A percentile compares a stretch with the other conserved stretches of the same genome.
Conservation (phyloP, 306 rosid genomes). For the Spatholobus suberectus region DNA sequence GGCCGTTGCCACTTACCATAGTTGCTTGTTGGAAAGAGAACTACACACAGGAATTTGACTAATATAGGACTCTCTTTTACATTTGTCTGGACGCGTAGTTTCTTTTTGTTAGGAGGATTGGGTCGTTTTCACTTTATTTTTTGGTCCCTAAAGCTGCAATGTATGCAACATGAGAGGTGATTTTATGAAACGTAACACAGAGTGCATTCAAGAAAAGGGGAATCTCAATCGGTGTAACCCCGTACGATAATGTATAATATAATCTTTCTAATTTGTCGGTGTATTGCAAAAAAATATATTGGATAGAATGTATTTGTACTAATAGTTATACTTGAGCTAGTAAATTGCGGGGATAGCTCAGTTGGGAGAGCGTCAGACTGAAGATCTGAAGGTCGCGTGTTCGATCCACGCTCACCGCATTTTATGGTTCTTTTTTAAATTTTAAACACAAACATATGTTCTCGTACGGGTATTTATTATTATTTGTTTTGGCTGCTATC, state of each 20-base stretch:
- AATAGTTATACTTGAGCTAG: too few relatives aligned
- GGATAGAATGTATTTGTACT: too few relatives aligned
- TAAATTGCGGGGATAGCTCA: conserved; percentile 43
- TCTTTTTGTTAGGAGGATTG: background rate
- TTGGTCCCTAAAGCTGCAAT: background rate
- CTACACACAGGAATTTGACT: background rate
- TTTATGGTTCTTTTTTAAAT: background rate
- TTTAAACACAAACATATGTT: background rate
- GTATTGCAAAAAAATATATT: too few relatives aligned
- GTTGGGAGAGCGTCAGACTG: too few relatives aligned
- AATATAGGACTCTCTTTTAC: background rate
- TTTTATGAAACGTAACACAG: background rate
- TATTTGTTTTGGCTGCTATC: too few relatives aligned
- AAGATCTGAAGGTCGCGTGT: too few relatives aligned
- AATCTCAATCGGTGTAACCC: background rate
- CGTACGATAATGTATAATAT: too few relatives aligned
- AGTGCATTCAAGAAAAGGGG: background rate
- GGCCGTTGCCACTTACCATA: background rate
- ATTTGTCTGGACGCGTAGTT: background rate
- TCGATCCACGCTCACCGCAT: conserved; percentile 49
- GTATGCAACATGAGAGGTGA: background rate
- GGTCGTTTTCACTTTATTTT: background rate
- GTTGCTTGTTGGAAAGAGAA: background rate
- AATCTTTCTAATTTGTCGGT: too few relatives aligned
- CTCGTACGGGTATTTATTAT: too few relatives aligned